Evolutionary conservation across 208 protist genomes (phyloP).

Genomic region (Porcisia hertigi): DNA sequence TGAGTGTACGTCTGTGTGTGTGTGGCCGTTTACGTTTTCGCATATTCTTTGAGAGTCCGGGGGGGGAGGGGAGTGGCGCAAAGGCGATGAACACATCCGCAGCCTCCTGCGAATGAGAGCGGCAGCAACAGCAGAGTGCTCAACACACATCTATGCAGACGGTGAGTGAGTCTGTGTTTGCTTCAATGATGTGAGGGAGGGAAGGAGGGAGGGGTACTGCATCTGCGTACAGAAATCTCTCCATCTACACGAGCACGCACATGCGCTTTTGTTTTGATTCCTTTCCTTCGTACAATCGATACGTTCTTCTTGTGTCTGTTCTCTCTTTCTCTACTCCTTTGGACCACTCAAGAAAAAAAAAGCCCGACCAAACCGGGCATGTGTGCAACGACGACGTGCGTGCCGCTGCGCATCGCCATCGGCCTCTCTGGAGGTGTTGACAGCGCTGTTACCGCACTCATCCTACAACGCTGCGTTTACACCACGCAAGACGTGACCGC

Average conservation of each 20-base stretch:
- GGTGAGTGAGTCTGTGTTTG: not conserved
- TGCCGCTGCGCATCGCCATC: conserved; percentile 50
- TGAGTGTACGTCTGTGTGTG: conserved; percentile 1
- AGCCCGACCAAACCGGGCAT: not conserved
- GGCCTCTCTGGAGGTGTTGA: conserved; percentile 84
- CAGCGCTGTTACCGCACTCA: conserved; percentile 68
- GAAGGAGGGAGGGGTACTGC: not conserved
- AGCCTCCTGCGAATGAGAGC: not conserved
- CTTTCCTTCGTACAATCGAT: too few species aligned
- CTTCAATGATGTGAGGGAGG: not conserved
- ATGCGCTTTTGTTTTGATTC: too few species aligned
- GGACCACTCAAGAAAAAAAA: not conserved
- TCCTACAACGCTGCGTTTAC: conserved; percentile 63
- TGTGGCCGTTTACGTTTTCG: not conserved
- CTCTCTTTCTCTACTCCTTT: too few species aligned
- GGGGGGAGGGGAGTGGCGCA: not conserved
- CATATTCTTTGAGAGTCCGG: not conserved
- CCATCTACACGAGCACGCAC: not conserved
- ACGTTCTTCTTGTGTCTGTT: not conserved
- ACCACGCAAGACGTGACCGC: conserved; percentile 52
- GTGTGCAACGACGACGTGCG: not conserved
- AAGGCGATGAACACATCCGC: not conserved
- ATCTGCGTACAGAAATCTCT: not conserved
- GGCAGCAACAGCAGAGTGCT: not conserved
- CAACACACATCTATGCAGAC: not conserved